Percentiles rank a stretch among this genome's conserved stretches.
These are phyloP conservation scores for Ensete ventricosum DNA, from an alignment of 176 grass and related monocot species.

Conservation along the genomic window DNA sequence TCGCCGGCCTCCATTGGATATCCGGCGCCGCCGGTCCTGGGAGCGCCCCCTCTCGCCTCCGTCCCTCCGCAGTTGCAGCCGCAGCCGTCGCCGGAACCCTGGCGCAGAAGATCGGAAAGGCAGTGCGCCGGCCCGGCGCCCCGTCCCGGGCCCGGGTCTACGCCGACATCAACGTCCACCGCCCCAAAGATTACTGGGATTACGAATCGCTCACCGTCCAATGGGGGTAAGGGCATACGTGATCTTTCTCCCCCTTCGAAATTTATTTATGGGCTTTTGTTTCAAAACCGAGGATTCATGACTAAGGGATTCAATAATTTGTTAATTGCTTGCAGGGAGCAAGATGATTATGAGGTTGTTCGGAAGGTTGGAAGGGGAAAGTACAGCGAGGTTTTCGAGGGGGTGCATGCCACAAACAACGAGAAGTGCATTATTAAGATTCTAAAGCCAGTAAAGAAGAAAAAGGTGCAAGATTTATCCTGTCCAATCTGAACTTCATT, in stretches of 20 bases:
- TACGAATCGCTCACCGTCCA: slow-evolving; percentile 77
- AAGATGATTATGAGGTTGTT: slow-evolving; percentile 75
- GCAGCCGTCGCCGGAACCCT: slow-evolving; percentile 25
- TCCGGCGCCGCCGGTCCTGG: background rate
- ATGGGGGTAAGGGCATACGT: slow-evolving; percentile 50
- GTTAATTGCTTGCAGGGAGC: slow-evolving; percentile 35
- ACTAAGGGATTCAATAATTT: background rate
- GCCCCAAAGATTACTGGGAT: slow-evolving; percentile 82
- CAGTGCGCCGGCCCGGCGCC: slow-evolving; percentile 40
- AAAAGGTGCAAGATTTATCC: slow-evolving; percentile 39
- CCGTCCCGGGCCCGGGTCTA: slow-evolving; percentile 54
- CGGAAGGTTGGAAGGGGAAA: slow-evolving; percentile 88
- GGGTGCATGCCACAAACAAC: slow-evolving; percentile 40
- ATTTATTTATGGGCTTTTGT: slow-evolving; percentile 1
- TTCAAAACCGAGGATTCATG: background rate
- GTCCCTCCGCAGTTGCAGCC: background rate
- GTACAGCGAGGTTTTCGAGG: slow-evolving; percentile 92
- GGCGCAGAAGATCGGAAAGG: slow-evolving; percentile 47
- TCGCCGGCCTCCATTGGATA: background rate
- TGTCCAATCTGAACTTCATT: too few species aligned
- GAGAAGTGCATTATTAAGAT: slow-evolving; percentile 91
- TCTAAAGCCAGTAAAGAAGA: slow-evolving; percentile 95
- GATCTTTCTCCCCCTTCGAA: background rate
- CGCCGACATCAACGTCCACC: slow-evolving; percentile 55
- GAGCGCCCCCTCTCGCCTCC: slow-evolving; percentile 7